These are phyloP conservation scores for Blastobotrys capitulatus DNA, from an alignment of 1,139 yeast genomes.

Conservation along the genomic window DNA sequence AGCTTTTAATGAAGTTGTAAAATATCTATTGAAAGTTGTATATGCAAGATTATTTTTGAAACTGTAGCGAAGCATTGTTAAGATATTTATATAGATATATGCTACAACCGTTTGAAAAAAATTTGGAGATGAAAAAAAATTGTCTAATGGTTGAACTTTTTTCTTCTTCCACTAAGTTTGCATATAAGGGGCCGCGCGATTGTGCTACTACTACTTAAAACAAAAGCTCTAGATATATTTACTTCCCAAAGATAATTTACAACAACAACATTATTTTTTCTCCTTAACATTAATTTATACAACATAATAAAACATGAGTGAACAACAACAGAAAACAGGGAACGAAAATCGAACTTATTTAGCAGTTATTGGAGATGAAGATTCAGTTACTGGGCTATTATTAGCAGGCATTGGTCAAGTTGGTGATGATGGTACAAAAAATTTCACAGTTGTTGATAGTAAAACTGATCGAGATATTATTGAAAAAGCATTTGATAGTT, in stretches of 20 bases:
- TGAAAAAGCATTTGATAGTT: slow-evolving; percentile 67
- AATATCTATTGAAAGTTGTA: not conserved
- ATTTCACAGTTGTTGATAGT: slow-evolving; percentile 75
- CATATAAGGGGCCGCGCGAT: no score
- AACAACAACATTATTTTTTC: no score
- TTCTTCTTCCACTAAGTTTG: no score
- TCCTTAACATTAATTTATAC: no score
- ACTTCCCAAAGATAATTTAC: no score
- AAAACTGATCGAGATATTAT: slow-evolving; percentile 75
- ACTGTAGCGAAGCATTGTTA: not conserved
- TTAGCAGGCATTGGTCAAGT: slow-evolving; percentile 96
- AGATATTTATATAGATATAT: no score
- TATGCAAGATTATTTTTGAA: not conserved
- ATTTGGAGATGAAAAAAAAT: no score
- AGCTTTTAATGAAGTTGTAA: not conserved
- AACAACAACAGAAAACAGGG: slow-evolving; percentile 2
- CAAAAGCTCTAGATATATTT: no score
- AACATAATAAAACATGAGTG: no score
- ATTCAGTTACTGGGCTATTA: slow-evolving; percentile 90
- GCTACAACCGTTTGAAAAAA: no score
- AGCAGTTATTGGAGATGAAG: slow-evolving; percentile 96
- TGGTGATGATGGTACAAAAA: slow-evolving; percentile 63
- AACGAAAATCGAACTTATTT: slow-evolving; percentile 51
- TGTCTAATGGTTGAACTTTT: no score
- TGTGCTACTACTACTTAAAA: no score